phyloP scores from a whole-genome alignment of 129 eudicot species.

The Daucus carota region DNA sequence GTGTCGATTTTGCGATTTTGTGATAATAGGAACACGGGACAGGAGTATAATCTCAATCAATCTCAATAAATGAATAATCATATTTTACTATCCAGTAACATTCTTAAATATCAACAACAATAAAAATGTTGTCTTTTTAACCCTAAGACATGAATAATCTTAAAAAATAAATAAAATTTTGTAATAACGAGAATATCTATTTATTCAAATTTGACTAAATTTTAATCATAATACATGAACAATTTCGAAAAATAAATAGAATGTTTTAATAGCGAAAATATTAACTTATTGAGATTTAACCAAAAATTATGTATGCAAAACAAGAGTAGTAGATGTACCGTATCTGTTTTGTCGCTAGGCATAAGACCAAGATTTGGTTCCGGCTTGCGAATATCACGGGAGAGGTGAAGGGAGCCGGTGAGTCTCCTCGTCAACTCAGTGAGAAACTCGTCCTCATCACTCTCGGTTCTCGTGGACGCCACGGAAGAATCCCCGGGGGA shows the following conservation, averaged over 20 bases:
- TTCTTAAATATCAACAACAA: no score
- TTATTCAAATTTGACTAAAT: no score
- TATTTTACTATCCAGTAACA: no score
- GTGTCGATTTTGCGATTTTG: no score
- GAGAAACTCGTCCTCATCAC: slow-evolving; percentile 59
- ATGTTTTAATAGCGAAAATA: neutral
- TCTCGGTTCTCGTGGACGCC: slow-evolving; percentile 61
- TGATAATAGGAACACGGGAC: no score
- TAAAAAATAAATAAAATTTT: no score
- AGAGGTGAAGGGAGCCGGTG: slow-evolving; percentile 22
- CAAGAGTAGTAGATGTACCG: neutral
- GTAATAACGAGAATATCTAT: no score
- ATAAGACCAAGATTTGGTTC: slow-evolving; percentile 7
- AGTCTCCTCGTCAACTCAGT: slow-evolving; percentile 36
- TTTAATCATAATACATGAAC: no score
- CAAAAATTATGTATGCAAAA: neutral
- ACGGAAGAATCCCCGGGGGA: slow-evolving; percentile 56
- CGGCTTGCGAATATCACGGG: slow-evolving; percentile 20
- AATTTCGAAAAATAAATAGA: neutral
- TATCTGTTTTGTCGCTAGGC: slow-evolving; percentile 10
- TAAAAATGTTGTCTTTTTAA: no score
- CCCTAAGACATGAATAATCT: no score
- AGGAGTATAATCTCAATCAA: no score
- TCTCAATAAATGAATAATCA: no score
- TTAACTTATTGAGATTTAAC: neutral